Evolutionary conservation across 352 stramenopile species (phyloP), one percentile per base, ranked within the genome.

Genomic region (Phytophthora kernoviae): DNA sequence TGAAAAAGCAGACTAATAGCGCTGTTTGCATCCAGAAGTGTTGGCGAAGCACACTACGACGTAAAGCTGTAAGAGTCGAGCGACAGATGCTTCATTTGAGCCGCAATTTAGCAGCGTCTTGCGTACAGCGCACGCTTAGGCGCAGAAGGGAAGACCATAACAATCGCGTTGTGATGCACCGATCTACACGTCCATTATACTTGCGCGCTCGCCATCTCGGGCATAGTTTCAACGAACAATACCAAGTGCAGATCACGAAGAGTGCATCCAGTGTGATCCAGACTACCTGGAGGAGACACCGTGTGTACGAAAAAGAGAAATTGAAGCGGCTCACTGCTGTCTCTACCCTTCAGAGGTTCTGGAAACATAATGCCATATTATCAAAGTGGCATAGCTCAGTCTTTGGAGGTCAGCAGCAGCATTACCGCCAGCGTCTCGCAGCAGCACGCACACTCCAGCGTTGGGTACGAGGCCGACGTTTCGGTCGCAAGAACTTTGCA

Each of bases 211-310:
- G 54, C 2, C 20, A 63, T 4, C 46, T 55, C n/a, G 65, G 58
- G 11, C 21, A 52, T 4, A 62, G 40, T 14, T 81, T 85, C 42
- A 70, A 71, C 5, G 50, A 60, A 20, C 58, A 62, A 6, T 84
- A 72, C 44, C 40, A 58, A 10, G 26, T 78, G 0, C 39, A 51
- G 8, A 87, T 91, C 18, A 63, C 65, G 2, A 74, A 70, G 36
- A 89, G 76, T 22, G 82, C 78, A 0, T 58, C 62, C 10, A 53
- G 40, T 1, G 63, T 72, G 34, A 86, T 92, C 34, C 73, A 85
- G 53, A 77, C 62, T 11, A 63, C 55, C 0, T 91, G 79, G 82
- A 68, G 72, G 30, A 70, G 58, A n/a, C 61, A 90, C 40, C 17
- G 63, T 10, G 27, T 32, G 17, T 59, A 58, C 18, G 30, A 54